Percentiles rank a stretch among this genome's conserved stretches.
These are phyloP conservation scores for Stemphylium vesicarium DNA, from an alignment of 2,329 filamentous ascomycete genomes.

Conservation along the genomic window DNA sequence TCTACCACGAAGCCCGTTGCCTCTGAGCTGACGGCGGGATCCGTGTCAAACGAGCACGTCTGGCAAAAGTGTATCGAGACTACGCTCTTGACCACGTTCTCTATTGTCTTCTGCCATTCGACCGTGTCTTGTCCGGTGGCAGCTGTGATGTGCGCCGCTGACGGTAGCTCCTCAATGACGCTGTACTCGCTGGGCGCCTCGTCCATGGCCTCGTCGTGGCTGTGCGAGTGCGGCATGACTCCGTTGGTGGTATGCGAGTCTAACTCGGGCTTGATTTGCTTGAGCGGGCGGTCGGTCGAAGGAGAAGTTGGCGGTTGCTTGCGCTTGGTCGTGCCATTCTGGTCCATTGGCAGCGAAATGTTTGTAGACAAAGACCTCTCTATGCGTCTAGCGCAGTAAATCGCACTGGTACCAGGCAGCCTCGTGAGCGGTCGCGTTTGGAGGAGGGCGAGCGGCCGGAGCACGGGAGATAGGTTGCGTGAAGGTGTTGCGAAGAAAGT, in stretches of 20 bases:
- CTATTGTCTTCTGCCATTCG: slow-evolving; percentile 96
- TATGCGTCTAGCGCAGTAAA: slow-evolving; percentile 12
- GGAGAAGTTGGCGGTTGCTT: slow-evolving; percentile 60
- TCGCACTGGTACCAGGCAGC: slow-evolving; percentile 7
- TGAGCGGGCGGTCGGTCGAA: slow-evolving; percentile 58
- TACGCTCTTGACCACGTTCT: slow-evolving; percentile 90
- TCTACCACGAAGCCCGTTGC: slow-evolving; percentile 98
- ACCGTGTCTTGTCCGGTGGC: slow-evolving; percentile 67
- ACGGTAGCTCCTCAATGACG: slow-evolving; percentile 49
- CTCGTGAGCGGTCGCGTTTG: slow-evolving; percentile 2
- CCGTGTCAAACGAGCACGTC: slow-evolving; percentile 98
- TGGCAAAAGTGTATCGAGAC: slow-evolving; percentile 99
- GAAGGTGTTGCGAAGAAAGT: slow-evolving; percentile 28
- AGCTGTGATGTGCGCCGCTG: slow-evolving; percentile 43
- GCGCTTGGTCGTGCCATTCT: slow-evolving; percentile 61
- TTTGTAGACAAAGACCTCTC: slow-evolving; percentile 6
- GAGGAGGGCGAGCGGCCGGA: slow-evolving; percentile 8
- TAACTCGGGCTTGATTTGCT: slow-evolving; percentile 60
- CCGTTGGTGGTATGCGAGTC: slow-evolving; percentile 50
- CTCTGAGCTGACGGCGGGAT: slow-evolving; percentile 89
- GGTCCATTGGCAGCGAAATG: slow-evolving; percentile 52
- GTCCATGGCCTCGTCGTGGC: slow-evolving; percentile 43
- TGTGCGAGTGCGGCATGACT: slow-evolving; percentile 23
- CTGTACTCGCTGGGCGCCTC: slow-evolving; percentile 44
- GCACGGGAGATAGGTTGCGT: slow-evolving; percentile 14